These are phyloP conservation scores for Sphaerobolus stellatus DNA, from an alignment of 1,284 basidiomycete genomes.

Conservation along the genomic window DNA sequence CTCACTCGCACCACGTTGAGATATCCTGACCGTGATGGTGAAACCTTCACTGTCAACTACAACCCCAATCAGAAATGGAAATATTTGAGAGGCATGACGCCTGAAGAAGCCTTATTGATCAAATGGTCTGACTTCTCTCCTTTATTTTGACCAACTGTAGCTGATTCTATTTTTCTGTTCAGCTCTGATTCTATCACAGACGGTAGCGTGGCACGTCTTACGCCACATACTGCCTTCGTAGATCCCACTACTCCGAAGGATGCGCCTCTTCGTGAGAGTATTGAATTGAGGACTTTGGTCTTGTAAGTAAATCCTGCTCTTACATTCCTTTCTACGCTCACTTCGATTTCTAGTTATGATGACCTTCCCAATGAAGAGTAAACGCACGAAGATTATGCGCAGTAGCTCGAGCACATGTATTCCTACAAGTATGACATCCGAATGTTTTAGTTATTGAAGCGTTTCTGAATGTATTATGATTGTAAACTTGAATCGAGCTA, in stretches of 20 bases:
- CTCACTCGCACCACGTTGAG: constrained; percentile 35
- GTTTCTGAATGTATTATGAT: too few relatives aligned
- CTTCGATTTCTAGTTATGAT: constrained; percentile 2
- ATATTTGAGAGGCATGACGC: not conserved
- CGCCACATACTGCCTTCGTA: constrained; percentile 46
- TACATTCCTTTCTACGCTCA: not conserved
- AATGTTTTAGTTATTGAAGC: too few relatives aligned
- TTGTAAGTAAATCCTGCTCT: constrained; percentile 20
- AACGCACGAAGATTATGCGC: too few relatives aligned
- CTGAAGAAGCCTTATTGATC: not conserved
- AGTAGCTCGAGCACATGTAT: too few relatives aligned
- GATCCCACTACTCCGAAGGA: constrained; percentile 36
- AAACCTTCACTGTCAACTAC: constrained; percentile 33
- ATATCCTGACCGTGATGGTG: constrained; percentile 35
- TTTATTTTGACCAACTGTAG: constrained; percentile 12
- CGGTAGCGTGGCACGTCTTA: constrained; percentile 39
- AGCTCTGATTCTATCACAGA: constrained; percentile 40
- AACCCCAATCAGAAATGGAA: not conserved
- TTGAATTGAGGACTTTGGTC: constrained; percentile 39
- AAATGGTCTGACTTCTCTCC: not conserved
- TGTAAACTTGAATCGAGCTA: too few relatives aligned
- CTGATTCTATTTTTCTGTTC: constrained; percentile 10
- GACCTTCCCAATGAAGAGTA: constrained; percentile 5
- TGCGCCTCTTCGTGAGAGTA: constrained; percentile 35
- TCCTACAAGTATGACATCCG: too few relatives aligned